Evolutionary conservation across 169 alveolate genomes (phyloP).

Genomic region (Plasmodium fragile): DNA sequence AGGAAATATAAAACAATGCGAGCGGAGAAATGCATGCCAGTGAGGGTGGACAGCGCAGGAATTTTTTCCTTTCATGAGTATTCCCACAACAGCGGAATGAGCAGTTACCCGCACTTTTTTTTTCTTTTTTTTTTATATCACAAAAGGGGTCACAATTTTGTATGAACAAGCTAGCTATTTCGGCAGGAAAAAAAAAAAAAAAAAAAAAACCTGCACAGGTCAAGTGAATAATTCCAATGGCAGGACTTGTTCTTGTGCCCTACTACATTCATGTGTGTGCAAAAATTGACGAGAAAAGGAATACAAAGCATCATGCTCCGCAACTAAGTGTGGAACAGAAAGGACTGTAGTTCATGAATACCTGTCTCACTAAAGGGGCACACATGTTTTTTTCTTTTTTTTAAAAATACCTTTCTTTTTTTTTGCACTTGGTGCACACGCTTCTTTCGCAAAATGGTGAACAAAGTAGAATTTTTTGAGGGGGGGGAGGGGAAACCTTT

Average conservation of each 20-base stretch:
- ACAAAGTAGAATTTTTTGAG: not conserved
- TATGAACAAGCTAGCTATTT: conserved; percentile 5
- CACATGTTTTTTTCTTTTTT: not conserved
- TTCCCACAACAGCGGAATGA: not conserved
- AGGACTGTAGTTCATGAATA: not conserved
- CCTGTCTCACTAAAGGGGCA: not conserved
- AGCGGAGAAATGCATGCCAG: not conserved
- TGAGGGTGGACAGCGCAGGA: not conserved
- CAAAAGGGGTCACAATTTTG: not conserved
- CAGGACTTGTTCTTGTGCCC: not conserved
- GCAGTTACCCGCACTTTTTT: not conserved
- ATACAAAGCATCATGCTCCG: not conserved
- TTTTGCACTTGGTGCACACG: not conserved
- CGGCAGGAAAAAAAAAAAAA: not conserved
- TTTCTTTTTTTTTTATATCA: not conserved
- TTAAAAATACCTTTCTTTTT: not conserved
- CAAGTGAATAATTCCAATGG: not conserved
- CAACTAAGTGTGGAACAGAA: not conserved
- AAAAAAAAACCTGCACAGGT: not conserved
- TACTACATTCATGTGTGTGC: not conserved
- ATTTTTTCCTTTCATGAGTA: not conserved
- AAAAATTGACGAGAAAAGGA: not conserved
- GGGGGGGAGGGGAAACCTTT: not conserved
- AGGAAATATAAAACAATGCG: not conserved
- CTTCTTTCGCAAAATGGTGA: not conserved